Conservation (phyloP, 2,329 filamentous ascomycete genomes). For the Ophiostoma quercus region DNA sequence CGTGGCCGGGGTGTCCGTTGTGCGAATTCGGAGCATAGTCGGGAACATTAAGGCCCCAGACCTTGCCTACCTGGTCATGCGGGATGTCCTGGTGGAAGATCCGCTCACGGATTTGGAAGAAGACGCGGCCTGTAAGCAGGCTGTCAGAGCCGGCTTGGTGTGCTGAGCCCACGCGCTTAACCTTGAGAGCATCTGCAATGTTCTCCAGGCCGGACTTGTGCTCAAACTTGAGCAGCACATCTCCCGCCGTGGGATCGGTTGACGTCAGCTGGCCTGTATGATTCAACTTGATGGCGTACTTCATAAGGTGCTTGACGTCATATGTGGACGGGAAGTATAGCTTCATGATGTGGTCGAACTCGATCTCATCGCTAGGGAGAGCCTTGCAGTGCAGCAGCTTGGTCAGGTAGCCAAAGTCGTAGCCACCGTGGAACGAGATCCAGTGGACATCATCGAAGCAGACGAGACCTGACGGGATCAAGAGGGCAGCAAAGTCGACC, state of each 20-base stretch:
- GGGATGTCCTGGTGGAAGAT: slow-evolving; percentile 81
- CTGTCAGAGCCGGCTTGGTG: slow-evolving; percentile 94
- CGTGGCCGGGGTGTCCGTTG: slow-evolving; percentile 6
- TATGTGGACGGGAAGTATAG: slow-evolving; percentile 91
- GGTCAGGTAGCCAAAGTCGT: slow-evolving; percentile 95
- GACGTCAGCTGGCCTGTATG: slow-evolving; percentile 58
- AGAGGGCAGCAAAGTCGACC: slow-evolving; percentile 76
- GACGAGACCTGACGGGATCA: slow-evolving; percentile 88
- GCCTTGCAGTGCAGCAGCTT: slow-evolving; percentile 82
- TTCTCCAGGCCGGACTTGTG: slow-evolving; percentile 89
- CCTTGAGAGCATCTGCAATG: slow-evolving; percentile 86
- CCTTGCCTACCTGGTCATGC: slow-evolving; percentile 78
- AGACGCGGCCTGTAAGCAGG: slow-evolving; percentile 86
- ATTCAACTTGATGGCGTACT: slow-evolving; percentile 70
- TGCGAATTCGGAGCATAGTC: slow-evolving; percentile 43
- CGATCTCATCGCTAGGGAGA: slow-evolving; percentile 80
- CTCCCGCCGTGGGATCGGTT: slow-evolving; percentile 58
- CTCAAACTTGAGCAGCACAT: slow-evolving; percentile 78
- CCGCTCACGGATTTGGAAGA: slow-evolving; percentile 85
- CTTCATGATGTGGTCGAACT: slow-evolving; percentile 83
- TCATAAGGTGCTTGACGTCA: slow-evolving; percentile 97
- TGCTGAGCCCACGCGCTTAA: slow-evolving; percentile 78
- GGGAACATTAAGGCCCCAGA: slow-evolving; percentile 83
- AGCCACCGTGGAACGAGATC: slow-evolving; percentile 97
- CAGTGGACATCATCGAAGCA: slow-evolving; percentile 84